These are phyloP conservation scores for Anthostomella pinea DNA, from an alignment of 2,329 filamentous ascomycete genomes.

Conservation along the genomic window DNA sequence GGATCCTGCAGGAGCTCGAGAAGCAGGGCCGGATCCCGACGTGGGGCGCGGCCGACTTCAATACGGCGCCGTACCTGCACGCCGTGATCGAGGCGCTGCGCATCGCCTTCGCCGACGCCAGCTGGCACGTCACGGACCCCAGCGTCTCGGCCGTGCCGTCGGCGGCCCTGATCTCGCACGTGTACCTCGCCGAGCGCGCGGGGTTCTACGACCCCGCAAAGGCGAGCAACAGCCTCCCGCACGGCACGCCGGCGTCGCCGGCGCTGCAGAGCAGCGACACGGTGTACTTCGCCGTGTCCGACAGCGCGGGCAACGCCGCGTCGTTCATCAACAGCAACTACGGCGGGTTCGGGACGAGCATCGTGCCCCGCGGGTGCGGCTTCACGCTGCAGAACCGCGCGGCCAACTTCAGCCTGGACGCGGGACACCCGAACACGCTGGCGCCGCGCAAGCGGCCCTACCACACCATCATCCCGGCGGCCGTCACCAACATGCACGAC, in stretches of 20 bases:
- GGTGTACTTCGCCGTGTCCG: constrained; percentile 87
- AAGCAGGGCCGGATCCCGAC: constrained; percentile 68
- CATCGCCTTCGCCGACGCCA: constrained; percentile 84
- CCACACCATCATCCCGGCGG: constrained; percentile 94
- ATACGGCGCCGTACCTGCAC: constrained; percentile 78
- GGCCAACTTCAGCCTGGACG: constrained; percentile 74
- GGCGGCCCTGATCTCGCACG: constrained; percentile 63
- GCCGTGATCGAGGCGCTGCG: constrained; percentile 83
- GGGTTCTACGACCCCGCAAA: constrained; percentile 55
- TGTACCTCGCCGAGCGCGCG: constrained; percentile 71
- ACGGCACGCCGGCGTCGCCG: constrained; percentile 65
- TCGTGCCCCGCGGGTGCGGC: constrained; percentile 81
- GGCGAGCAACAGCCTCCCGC: constrained; percentile 59
- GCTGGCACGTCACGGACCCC: constrained; percentile 88
- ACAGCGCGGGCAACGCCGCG: constrained; percentile 80
- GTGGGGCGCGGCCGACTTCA: constrained; percentile 72
- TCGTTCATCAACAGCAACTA: constrained; percentile 98
- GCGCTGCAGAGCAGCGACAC: constrained; percentile 87
- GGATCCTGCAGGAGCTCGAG: constrained; percentile 85
- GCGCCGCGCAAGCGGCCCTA: constrained; percentile 86
- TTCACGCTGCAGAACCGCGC: constrained; percentile 95
- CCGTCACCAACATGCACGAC: constrained; percentile 76
- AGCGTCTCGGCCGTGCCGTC: constrained; percentile 68
- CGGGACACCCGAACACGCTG: constrained; percentile 74
- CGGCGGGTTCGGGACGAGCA: constrained; percentile 80